Percentiles rank a stretch among this genome's conserved stretches.
These are phyloP conservation scores for Zymoseptoria ardabiliae DNA, from an alignment of 2,329 filamentous ascomycete genomes.

Conservation along the genomic window DNA sequence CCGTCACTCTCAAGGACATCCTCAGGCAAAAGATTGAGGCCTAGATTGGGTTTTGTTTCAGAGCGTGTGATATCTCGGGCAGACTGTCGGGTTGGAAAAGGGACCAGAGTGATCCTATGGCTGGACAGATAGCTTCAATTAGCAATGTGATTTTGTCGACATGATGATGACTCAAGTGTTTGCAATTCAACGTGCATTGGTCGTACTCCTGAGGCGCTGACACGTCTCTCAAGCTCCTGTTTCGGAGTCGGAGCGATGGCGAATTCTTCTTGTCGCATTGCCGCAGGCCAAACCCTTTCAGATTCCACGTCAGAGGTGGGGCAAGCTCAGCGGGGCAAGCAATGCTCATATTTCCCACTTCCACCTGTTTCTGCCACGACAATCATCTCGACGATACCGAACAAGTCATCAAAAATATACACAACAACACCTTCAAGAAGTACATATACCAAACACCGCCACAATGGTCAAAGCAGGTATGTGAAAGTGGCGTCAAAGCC, in stretches of 20 bases:
- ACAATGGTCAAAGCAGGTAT: constrained; percentile 99
- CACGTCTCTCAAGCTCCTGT: background rate
- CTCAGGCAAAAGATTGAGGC: constrained; percentile 71
- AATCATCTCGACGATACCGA: constrained; percentile 1
- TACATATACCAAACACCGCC: constrained; percentile 45
- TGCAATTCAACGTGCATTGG: background rate
- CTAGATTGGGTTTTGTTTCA: constrained; percentile 10
- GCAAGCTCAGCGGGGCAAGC: background rate
- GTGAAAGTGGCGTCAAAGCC: constrained; percentile 32
- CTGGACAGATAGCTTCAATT: background rate
- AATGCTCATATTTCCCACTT: background rate
- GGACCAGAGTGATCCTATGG: background rate
- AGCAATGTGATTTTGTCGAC: background rate
- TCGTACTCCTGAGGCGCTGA: background rate
- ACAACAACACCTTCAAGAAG: constrained; percentile 4
- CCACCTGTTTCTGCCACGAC: background rate
- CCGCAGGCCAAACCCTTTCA: too few relatives aligned
- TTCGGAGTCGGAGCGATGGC: background rate
- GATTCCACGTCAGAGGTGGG: background rate
- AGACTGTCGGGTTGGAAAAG: background rate
- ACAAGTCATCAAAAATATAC: constrained; percentile 5
- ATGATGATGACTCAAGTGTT: background rate
- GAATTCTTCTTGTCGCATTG: background rate
- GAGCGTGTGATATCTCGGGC: background rate
- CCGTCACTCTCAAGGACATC: constrained; percentile 85